Base-by-base conservation (phyloP, 2,329 filamentous ascomycete species). In the Polychaeton citri region DNA sequence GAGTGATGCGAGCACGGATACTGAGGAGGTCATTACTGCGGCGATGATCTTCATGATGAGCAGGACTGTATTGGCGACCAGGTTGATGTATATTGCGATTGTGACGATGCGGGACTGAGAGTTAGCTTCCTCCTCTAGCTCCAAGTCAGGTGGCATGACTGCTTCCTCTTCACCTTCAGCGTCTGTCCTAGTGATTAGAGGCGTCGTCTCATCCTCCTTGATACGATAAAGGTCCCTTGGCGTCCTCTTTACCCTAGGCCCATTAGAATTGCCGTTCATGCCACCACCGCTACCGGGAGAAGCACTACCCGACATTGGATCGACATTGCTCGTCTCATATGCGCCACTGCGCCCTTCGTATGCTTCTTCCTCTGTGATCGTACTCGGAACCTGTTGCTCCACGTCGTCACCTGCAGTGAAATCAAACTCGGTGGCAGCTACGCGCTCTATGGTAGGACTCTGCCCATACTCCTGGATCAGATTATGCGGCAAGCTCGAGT, bases 401-500 rank as follows among this genome's bases (percentile, higher is more conserved):
- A 42, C 40, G n/a, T 13, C 17, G 34, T 30, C 7, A 30, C 37
- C 10, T 35, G 30, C 7, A 35, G 32, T 33, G 30, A 37, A 35
- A 17, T 35, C 33, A 10, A 26, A 9, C 13, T 15, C 26, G 19
- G 26, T 32, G 12, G 39, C 73, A 52, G 33, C 73, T 68, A 17
- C 67, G 24, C 24, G 24, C 12, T 12, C 12, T 15, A 28, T 5
- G 67, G 26, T 66, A 16, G 30, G 66, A 34, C 76, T 64, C 43
- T 79, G 66, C 44, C 78, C 78, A 58, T 94, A 95, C 59, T 95
- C 87, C 53, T 92, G 87, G 39, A 96, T 76, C 31, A 96, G 67
- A 49, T 88, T 79, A 53, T 93, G 87, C 2, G 87, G 87, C n/a
- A 94, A 73, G 19, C 84, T 87, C 6, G 85, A 94, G 60, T 94